These are phyloP conservation scores for Sanghuangporus sanghuang DNA, from an alignment of 1,284 basidiomycete genomes.

Conservation along the genomic window DNA sequence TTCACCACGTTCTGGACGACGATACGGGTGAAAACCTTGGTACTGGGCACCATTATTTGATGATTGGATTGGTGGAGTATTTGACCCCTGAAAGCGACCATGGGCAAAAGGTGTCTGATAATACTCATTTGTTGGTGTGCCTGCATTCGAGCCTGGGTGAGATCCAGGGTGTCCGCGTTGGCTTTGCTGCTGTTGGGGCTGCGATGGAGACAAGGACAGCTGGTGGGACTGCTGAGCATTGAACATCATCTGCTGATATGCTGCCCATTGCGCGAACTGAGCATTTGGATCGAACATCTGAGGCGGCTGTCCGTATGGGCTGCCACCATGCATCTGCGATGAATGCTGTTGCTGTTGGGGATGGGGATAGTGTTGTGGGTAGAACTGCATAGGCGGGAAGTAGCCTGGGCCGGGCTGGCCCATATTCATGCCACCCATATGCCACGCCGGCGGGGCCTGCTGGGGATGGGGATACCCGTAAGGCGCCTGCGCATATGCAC, in stretches of 20 bases:
- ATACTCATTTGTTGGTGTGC: slow-evolving; percentile 15
- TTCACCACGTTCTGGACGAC: slow-evolving; percentile 47
- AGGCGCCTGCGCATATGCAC: slow-evolving; percentile 14
- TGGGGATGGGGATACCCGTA: slow-evolving; percentile 9
- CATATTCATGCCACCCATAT: slow-evolving; percentile 16
- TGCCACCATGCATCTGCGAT: slow-evolving; percentile 26
- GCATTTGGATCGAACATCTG: slow-evolving; percentile 71
- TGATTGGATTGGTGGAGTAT: slow-evolving; percentile 1
- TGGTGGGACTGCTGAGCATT: slow-evolving; percentile 55
- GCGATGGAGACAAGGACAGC: slow-evolving; percentile 28
- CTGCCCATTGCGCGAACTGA: slow-evolving; percentile 77
- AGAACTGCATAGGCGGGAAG: slow-evolving; percentile 27
- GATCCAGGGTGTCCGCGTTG: slow-evolving; percentile 19
- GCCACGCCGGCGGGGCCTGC: slow-evolving; percentile 8
- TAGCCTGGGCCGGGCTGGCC: slow-evolving; percentile 13
- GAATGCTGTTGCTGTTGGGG: slow-evolving; percentile 31
- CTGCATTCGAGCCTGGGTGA: slow-evolving; percentile 31
- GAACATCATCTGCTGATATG: slow-evolving; percentile 84
- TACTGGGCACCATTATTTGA: slow-evolving; percentile 30
- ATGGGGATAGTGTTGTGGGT: slow-evolving; percentile 33
- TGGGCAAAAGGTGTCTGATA: slow-evolving; percentile 14
- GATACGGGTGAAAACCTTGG: slow-evolving; percentile 73
- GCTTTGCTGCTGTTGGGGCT: slow-evolving; percentile 27
- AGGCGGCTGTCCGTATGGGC: slow-evolving; percentile 34
- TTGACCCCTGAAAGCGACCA: slow-evolving; percentile 6